Percentiles rank a stretch among this genome's conserved stretches.
These are phyloP conservation scores for Alternaria alternata DNA, from an alignment of 2,329 filamentous ascomycete species.

Conservation along the genomic window DNA sequence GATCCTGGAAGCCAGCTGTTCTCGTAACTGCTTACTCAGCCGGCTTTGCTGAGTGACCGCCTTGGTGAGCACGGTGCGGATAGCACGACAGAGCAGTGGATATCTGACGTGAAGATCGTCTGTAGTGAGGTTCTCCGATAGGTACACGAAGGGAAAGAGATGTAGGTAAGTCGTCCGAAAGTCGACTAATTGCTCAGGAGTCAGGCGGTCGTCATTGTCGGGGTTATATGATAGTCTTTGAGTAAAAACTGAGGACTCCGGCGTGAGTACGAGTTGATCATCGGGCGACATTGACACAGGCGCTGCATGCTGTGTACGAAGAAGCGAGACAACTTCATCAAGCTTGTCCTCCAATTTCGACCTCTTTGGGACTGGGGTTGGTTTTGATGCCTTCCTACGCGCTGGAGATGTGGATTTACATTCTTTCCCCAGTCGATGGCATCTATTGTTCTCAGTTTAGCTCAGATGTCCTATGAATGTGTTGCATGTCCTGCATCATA, in stretches of 20 bases:
- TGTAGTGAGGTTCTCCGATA: slow-evolving; percentile 15
- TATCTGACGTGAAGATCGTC: slow-evolving; percentile 15
- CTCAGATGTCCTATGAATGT: neutral
- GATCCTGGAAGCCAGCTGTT: slow-evolving; percentile 26
- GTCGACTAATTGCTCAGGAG: slow-evolving; percentile 13
- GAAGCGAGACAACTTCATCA: slow-evolving; percentile 38
- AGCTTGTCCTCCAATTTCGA: slow-evolving; percentile 43
- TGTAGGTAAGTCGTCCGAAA: slow-evolving; percentile 21
- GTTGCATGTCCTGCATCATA: neutral
- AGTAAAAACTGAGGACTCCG: slow-evolving; percentile 11
- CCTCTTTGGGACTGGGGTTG: slow-evolving; percentile 11
- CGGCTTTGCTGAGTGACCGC: slow-evolving; percentile 19
- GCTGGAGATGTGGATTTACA: slow-evolving; percentile 19
- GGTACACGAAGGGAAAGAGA: slow-evolving; percentile 24
- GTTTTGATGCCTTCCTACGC: slow-evolving; percentile 17
- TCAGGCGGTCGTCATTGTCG: neutral
- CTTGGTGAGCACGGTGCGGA: slow-evolving; percentile 29
- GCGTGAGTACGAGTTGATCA: slow-evolving; percentile 14
- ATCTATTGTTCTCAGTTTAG: slow-evolving; percentile 9
- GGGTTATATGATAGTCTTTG: neutral
- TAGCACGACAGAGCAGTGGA: slow-evolving; percentile 24
- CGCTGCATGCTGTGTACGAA: slow-evolving; percentile 28
- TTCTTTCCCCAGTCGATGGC: slow-evolving; percentile 26
- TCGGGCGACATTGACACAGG: neutral
- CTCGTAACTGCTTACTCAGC: slow-evolving; percentile 26